Conservation (phyloP, 2,329 filamentous ascomycete species). For the Myriosclerotinia scirpicola region DNA sequence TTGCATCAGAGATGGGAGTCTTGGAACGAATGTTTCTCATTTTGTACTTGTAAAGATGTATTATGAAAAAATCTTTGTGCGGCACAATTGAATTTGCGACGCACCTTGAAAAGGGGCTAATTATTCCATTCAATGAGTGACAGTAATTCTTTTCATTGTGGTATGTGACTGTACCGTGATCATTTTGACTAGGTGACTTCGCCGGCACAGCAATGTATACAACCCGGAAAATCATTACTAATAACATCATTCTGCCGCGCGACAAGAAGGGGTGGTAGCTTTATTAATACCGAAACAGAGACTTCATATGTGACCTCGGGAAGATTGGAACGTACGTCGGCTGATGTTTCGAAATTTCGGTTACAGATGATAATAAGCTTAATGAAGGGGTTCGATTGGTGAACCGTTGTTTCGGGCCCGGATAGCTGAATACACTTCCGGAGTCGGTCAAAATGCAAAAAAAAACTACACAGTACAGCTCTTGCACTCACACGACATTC, state of each 20-base stretch:
- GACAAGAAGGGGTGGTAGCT: neutral
- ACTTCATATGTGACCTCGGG: neutral
- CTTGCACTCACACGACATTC: neutral
- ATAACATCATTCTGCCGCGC: neutral
- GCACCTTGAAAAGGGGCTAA: neutral
- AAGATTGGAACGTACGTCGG: neutral
- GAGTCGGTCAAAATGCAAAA: constrained; percentile 1
- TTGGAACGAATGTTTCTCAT: neutral
- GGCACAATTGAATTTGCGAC: neutral
- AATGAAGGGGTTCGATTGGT: constrained; percentile 18
- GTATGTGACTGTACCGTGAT: neutral
- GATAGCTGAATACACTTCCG: constrained; percentile 6
- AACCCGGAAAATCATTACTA: neutral
- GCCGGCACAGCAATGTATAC: neutral
- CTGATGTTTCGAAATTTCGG: constrained; percentile 17
- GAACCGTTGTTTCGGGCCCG: constrained; percentile 14
- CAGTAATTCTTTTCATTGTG: neutral
- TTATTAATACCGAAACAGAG: neutral
- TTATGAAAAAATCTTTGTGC: neutral
- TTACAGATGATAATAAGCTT: neutral
- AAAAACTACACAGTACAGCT: neutral
- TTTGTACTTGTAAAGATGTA: neutral
- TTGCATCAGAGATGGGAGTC: neutral
- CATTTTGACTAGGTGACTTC: neutral
- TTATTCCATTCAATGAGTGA: neutral